Conservation (phyloP, 345 rosid genomes). For the Rubroshorea leprosula region DNA sequence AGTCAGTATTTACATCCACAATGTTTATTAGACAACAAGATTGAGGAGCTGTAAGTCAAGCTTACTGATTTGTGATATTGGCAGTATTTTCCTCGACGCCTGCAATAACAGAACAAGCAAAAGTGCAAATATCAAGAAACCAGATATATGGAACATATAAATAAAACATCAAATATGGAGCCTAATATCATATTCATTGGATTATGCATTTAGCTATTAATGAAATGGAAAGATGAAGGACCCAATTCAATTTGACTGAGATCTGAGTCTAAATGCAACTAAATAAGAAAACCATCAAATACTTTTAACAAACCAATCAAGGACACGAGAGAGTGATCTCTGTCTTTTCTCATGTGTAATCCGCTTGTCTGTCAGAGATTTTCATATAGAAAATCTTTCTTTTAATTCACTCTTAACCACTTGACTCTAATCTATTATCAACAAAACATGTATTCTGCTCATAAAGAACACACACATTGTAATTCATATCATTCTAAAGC, state of each 20-base stretch:
- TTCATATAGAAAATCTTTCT: too few relatives aligned
- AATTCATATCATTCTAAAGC: too few relatives aligned
- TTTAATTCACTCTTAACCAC: too few relatives aligned
- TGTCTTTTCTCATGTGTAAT: too few relatives aligned
- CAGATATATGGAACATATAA: neutral
- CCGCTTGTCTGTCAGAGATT: too few relatives aligned
- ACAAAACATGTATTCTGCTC: too few relatives aligned
- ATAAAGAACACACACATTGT: too few relatives aligned
- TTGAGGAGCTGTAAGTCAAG: constrained; percentile 16
- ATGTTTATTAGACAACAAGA: constrained; percentile 15
- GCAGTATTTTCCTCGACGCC: constrained; percentile 69
- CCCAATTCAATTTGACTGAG: constrained; percentile 4
- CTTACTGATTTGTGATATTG: constrained; percentile 61
- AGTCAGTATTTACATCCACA: neutral
- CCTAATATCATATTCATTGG: neutral
- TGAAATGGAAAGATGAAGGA: neutral
- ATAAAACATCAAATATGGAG: too few relatives aligned
- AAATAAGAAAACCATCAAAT: neutral
- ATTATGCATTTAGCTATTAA: neutral
- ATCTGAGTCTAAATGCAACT: neutral
- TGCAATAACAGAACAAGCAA: constrained; percentile 28
- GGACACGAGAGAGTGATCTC: too few relatives aligned
- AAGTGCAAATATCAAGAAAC: constrained; percentile 8
- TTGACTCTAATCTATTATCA: too few relatives aligned
- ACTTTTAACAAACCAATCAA: too few relatives aligned